Evolutionary conservation across 371 early-diverging fungal species (phyloP), one percentile per base, ranked within the genome.

Genomic region (Parasitella parasitica): DNA sequence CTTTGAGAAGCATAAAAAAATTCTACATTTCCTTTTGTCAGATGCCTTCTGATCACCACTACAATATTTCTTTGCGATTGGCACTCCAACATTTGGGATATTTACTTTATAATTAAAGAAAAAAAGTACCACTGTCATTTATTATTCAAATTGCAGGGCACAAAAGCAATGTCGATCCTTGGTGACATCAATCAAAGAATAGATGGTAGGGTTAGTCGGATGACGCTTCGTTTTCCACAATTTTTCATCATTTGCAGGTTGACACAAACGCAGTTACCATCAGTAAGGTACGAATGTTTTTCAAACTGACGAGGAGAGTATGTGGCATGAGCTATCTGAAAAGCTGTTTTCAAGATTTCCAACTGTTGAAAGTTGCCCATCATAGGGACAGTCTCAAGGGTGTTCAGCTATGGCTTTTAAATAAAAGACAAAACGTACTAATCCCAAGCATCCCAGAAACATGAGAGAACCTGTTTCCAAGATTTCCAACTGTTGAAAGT

Each of bases 281-380:
- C 20, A 70, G 50, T 39, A 70, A 59, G 12, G 70, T 61, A 32
- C 66, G 55, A 52, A 70, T 70, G 61, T 64, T 70, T 52, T 63
- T 63, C 63, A 51, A 63, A 63, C 24, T 63, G 63, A 63, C 57
- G 46, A 69, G 64, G 22, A 46, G 20, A 28, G 56, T 49, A 49
- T 24, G 37, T 36, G 61, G 9, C 24, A 49, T 64, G 59, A 22
- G 59, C 59, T 54, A 26, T 58, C 59, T 64, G 59, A 38, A 64
- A 59, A 64, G 59, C 54, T 54, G 64, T 59, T 64, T 64, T 59
- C 55, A 59, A 59, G 59, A 57, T 64, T 64, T 64, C 41, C 46
- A 64, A 59, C 64, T 59, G 54, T 64, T 58, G 59, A 54, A 59
- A 64, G 59, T 54, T 54, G 54, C 59, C 32, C 59, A 54, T 59